These are phyloP conservation scores for Silene coronaria DNA, from an alignment of 179 eudicot genomes.

Conservation along the genomic window DNA sequence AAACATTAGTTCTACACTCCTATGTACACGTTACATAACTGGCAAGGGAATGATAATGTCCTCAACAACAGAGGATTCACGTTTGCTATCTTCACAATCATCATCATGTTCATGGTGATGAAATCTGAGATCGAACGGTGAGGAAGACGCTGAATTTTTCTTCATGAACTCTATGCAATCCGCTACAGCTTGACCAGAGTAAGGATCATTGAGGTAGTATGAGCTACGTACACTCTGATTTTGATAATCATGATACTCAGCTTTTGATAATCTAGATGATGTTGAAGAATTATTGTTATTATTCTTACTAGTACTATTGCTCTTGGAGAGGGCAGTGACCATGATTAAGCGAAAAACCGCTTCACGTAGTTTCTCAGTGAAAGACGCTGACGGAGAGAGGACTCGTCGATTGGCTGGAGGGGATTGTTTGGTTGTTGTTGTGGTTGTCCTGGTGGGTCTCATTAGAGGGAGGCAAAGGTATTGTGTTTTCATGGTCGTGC, in stretches of 20 bases:
- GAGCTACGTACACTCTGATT: constrained; percentile 24
- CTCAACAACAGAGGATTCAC: constrained; percentile 15
- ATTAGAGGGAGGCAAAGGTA: constrained; percentile 60
- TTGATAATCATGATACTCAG: background rate
- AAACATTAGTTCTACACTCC: too few species aligned
- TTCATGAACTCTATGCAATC: constrained; percentile 88
- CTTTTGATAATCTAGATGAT: background rate
- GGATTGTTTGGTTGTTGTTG: background rate
- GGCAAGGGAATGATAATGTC: constrained; percentile 27
- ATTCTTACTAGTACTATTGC: background rate
- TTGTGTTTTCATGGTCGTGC: constrained; percentile 34
- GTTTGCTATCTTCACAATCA: constrained; percentile 3
- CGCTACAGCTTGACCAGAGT: constrained; percentile 70
- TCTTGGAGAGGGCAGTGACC: constrained; percentile 62
- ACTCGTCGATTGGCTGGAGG: constrained; percentile 8
- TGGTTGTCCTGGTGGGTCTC: constrained; percentile 23
- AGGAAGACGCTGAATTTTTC: constrained; percentile 31
- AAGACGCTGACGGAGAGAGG: constrained; percentile 25
- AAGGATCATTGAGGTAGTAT: constrained; percentile 36
- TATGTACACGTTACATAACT: constrained; percentile 17
- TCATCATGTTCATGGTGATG: background rate
- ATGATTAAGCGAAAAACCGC: constrained; percentile 72
- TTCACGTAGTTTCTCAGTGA: constrained; percentile 61
- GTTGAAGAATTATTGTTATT: background rate
- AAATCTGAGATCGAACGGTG: constrained; percentile 21